phyloP scores from a whole-genome alignment of 2,329 filamentous ascomycete genomes.

The Coniosporium tulheliwenetii region DNA sequence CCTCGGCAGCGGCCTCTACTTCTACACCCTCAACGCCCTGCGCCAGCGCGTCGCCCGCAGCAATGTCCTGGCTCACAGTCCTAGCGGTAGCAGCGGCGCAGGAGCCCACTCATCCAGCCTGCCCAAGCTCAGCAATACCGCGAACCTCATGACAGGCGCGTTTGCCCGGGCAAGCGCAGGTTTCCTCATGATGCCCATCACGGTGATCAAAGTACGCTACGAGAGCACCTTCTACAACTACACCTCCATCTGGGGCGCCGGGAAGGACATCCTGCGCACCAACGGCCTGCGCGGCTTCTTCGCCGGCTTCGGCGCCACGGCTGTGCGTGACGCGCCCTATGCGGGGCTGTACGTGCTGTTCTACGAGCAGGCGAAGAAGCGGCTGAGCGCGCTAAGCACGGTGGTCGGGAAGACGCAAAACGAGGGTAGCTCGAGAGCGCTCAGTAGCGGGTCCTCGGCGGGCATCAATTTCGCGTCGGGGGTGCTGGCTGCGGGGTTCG shows the following conservation, averaged over 20 bases:
- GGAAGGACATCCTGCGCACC: slow-evolving; percentile 53
- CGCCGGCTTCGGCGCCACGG: slow-evolving; percentile 83
- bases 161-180: slow-evolving; percentile 73
- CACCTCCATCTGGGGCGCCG: slow-evolving; percentile 56
- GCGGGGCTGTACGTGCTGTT: slow-evolving; percentile 88
- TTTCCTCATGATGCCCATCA: slow-evolving; percentile 87
- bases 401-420: not conserved
- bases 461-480: slow-evolving; percentile 78
- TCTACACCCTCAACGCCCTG: slow-evolving; percentile 71
- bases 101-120: slow-evolving; percentile 47
- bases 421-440: slow-evolving; percentile 1
- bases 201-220: slow-evolving; percentile 91
- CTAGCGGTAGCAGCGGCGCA: slow-evolving; percentile 16
- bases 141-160: slow-evolving; percentile 75
- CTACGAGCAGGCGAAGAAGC: slow-evolving; percentile 71
- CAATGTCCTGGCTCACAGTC: slow-evolving; percentile 9
- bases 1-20: slow-evolving; percentile 86
- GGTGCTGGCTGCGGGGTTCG: slow-evolving; percentile 62
- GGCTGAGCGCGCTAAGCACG: slow-evolving; percentile 26
- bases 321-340: slow-evolving; percentile 88
- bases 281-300: slow-evolving; percentile 80
- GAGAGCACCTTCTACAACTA: slow-evolving; percentile 81
- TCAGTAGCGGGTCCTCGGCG: slow-evolving; percentile 29
- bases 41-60: slow-evolving; percentile 48
- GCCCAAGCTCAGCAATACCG: slow-evolving; percentile 67